Evolutionary conservation across 2,329 filamentous ascomycete species (phyloP).

Genomic region (Scedosporium dehoogii): DNA sequence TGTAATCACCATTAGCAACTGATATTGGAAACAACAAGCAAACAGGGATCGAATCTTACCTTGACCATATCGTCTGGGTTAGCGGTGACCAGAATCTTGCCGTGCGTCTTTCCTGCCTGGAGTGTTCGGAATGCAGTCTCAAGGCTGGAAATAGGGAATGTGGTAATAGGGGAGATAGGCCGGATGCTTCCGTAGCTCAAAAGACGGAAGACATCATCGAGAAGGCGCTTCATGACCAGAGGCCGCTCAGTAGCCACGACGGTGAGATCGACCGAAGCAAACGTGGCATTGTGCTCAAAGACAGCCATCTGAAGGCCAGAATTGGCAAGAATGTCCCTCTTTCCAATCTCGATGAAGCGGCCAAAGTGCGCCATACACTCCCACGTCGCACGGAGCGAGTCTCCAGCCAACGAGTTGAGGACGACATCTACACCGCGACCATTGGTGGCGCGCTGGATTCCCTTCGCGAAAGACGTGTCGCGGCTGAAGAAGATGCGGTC

Average conservation of each 20-base stretch:
- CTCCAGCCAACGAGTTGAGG: slow-evolving; percentile 22
- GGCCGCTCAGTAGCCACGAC: not conserved
- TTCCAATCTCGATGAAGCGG: slow-evolving; percentile 25
- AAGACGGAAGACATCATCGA: slow-evolving; percentile 4
- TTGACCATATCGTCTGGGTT: slow-evolving; percentile 7
- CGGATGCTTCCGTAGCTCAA: slow-evolving; percentile 10
- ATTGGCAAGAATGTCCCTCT: slow-evolving; percentile 17
- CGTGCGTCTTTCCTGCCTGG: slow-evolving; percentile 12
- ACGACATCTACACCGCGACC: slow-evolving; percentile 23
- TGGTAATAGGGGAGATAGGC: slow-evolving; percentile 11
- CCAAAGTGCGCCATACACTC: slow-evolving; percentile 24
- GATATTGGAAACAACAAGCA: not conserved
- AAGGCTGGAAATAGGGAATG: slow-evolving; percentile 13
- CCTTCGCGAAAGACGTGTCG: slow-evolving; percentile 17
- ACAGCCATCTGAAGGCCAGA: slow-evolving; percentile 20
- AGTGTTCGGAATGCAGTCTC: slow-evolving; percentile 7
- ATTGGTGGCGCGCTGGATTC: slow-evolving; percentile 16
- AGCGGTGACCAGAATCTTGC: slow-evolving; percentile 12
- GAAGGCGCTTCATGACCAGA: not conserved
- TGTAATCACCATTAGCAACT: not conserved
- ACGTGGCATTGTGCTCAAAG: slow-evolving; percentile 26
- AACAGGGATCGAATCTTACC: not conserved
- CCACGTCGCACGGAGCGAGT: slow-evolving; percentile 20
- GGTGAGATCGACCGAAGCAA: slow-evolving; percentile 29
- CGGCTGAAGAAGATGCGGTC: slow-evolving; percentile 20